Percentiles rank a stretch among this genome's conserved stretches.
These are phyloP conservation scores for Candida gorgasii DNA, from an alignment of 805 yeast species.

Conservation along the genomic window DNA sequence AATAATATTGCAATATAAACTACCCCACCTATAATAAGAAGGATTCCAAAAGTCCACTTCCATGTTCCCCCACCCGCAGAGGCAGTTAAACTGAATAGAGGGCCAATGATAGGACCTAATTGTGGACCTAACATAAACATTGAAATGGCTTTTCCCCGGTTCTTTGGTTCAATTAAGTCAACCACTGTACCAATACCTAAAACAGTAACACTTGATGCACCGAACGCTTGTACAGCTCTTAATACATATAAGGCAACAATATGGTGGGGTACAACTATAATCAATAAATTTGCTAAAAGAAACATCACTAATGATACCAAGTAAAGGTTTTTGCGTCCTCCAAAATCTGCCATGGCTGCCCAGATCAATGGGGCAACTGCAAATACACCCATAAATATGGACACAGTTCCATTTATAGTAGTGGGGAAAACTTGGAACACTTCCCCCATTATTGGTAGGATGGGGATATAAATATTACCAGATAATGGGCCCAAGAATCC, in stretches of 20 bases:
- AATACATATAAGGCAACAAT: slow-evolving; percentile 30
- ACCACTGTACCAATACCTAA: slow-evolving; percentile 40
- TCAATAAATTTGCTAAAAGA: slow-evolving; percentile 27
- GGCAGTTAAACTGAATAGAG: slow-evolving; percentile 30
- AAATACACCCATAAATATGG: slow-evolving; percentile 57
- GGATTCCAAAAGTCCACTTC: slow-evolving; percentile 37
- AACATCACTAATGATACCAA: slow-evolving; percentile 27
- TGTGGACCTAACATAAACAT: slow-evolving; percentile 42
- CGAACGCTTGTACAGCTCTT: slow-evolving; percentile 37
- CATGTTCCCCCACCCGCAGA: slow-evolving; percentile 27
- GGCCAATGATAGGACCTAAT: slow-evolving; percentile 41
- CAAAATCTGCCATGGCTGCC: slow-evolving; percentile 56
- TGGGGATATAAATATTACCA: slow-evolving; percentile 59
- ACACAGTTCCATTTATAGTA: slow-evolving; percentile 54
- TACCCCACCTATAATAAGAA: slow-evolving; percentile 28
- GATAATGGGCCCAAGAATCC: slow-evolving; percentile 59
- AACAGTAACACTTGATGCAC: slow-evolving; percentile 37
- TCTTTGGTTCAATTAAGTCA: slow-evolving; percentile 30
- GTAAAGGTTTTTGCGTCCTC: slow-evolving; percentile 43
- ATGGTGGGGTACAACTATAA: slow-evolving; percentile 31
- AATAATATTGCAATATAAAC: slow-evolving; percentile 26
- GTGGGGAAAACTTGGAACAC: slow-evolving; percentile 43
- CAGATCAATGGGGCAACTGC: slow-evolving; percentile 57
- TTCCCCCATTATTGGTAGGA: slow-evolving; percentile 45
- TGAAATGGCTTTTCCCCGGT: slow-evolving; percentile 33